Conservation (phyloP, 1,284 basidiomycete species). For the Pseudozyma hubeiensis region DNA sequence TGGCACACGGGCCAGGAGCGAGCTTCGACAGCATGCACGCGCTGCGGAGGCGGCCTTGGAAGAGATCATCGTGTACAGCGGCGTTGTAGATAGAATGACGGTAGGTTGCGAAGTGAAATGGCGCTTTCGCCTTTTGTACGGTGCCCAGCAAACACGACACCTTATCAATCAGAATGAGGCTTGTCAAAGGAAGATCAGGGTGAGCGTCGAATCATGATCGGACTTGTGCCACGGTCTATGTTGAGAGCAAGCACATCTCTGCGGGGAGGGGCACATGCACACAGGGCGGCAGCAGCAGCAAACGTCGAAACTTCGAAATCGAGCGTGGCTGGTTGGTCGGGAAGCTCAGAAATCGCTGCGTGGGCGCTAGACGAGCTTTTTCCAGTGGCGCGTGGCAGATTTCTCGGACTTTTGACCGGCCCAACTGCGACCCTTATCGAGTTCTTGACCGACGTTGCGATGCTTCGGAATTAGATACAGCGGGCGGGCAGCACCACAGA, state of each 20-base stretch:
- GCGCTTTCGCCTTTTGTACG: conserved; percentile 1
- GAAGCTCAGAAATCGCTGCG: conserved; percentile 5
- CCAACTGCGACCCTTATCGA: conserved; percentile 14
- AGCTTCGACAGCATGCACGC: conserved; percentile 13
- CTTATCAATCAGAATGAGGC: conserved; percentile 1
- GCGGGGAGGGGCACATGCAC: too few relatives aligned
- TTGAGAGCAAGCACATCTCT: background rate
- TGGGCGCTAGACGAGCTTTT: conserved; percentile 14
- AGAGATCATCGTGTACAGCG: conserved; percentile 21
- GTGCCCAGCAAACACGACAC: background rate
- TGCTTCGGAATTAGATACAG: conserved; percentile 16
- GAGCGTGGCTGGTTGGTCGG: conserved; percentile 5
- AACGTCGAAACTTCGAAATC: conserved; percentile 4
- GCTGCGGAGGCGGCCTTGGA: conserved; percentile 16
- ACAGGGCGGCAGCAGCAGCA: background rate
- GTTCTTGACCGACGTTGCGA: background rate
- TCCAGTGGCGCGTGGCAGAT: background rate
- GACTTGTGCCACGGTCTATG: conserved; percentile 14
- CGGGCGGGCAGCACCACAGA: too few relatives aligned
- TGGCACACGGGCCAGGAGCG: conserved; percentile 6
- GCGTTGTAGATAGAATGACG: background rate
- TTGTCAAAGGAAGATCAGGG: background rate
- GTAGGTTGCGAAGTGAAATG: too few relatives aligned
- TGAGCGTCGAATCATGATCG: background rate
- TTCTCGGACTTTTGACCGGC: conserved; percentile 37